A percentile compares a stretch with the other conserved stretches of the same genome.
phyloP scores from a whole-genome alignment of 2,329 filamentous ascomycete genomes.

The Ceratocystiopsis sp. region DNA sequence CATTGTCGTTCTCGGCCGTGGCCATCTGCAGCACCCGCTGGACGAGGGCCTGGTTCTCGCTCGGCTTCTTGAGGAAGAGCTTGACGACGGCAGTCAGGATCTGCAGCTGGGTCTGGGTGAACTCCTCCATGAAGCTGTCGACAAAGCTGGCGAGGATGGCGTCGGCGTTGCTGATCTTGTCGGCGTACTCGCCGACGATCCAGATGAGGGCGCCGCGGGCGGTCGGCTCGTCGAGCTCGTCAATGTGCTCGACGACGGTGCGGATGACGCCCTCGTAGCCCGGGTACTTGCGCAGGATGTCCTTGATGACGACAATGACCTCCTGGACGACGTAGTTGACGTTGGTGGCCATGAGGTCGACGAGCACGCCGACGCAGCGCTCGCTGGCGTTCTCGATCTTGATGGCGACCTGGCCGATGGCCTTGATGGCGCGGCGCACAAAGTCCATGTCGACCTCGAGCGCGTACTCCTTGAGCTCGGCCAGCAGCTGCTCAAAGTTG shows the following conservation, averaged over 20 bases:
- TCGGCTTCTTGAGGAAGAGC: constrained; percentile 90
- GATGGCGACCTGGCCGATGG: constrained; percentile 94
- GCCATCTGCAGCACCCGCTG: constrained; percentile 88
- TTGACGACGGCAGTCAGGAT: constrained; percentile 96
- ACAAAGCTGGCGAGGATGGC: constrained; percentile 86
- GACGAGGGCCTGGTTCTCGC: constrained; percentile 76
- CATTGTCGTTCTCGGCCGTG: constrained; percentile 91
- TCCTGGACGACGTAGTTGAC: constrained; percentile 99
- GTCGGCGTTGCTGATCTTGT: constrained; percentile 98
- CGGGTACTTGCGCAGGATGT: constrained; percentile 93
- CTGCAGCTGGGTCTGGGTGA: constrained; percentile 96
- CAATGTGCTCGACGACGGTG: constrained; percentile 88
- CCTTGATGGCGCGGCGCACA: constrained; percentile 80
- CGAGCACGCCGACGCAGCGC: constrained; percentile 82
- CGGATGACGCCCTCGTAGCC: constrained; percentile 97
- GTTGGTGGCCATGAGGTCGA: constrained; percentile 92
- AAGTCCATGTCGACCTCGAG: constrained; percentile 99
- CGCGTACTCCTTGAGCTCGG: constrained; percentile 93
- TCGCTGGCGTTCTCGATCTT: constrained; percentile 94
- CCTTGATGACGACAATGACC: constrained; percentile 96
- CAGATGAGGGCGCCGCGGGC: constrained; percentile 86
- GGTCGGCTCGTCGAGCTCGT: constrained; percentile 87
- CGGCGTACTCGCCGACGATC: constrained; percentile 97
- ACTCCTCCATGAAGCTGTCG: constrained; percentile 89
- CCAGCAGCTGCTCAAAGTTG: constrained; percentile 86